Percentiles rank a stretch among this genome's conserved stretches.
Evolutionary conservation across 208 protist species (phyloP).

Genomic region (Naegleria lovaniensis): DNA sequence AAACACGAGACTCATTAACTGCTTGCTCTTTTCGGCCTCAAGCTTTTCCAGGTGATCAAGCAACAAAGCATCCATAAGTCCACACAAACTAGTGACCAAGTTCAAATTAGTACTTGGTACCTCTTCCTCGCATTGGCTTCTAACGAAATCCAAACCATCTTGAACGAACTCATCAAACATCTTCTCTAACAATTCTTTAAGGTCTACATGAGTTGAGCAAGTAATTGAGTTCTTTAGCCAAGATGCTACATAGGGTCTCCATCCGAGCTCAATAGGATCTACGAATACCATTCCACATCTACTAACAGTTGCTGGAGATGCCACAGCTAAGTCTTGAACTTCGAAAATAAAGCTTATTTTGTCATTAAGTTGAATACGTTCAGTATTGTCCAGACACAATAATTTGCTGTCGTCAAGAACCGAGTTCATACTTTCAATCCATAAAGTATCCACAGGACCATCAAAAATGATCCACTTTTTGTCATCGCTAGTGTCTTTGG

Average conservation of each 20-base stretch:
- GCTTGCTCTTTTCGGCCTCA: constrained; percentile 57
- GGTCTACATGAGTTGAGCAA: constrained; percentile 52
- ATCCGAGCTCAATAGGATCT: constrained; percentile 79
- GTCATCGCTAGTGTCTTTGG: constrained; percentile 64
- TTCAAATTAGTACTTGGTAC: constrained; percentile 81
- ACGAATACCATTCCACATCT: constrained; percentile 97
- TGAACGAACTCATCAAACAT: constrained; percentile 77
- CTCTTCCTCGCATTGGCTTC: constrained; percentile 59
- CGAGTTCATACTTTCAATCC: constrained; percentile 98
- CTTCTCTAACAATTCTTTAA: constrained; percentile 67
- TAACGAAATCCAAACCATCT: constrained; percentile 75
- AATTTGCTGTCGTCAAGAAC: constrained; percentile 96
- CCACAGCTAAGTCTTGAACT: constrained; percentile 87
- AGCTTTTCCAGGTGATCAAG: constrained; percentile 58
- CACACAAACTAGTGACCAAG: constrained; percentile 79
- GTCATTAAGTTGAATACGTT: constrained; percentile 90
- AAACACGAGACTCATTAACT: constrained; percentile 77
- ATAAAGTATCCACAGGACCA: constrained; percentile 95
- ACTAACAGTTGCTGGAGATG: constrained; percentile 94
- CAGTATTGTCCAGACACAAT: constrained; percentile 92
- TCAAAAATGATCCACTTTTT: constrained; percentile 96
- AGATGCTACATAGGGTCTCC: constrained; percentile 69
- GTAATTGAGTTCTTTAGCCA: constrained; percentile 74
- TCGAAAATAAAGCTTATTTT: constrained; percentile 94
- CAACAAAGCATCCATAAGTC: constrained; percentile 75